A percentile compares a stretch with the other conserved stretches of the same genome.
phyloP scores from a whole-genome alignment of 176 grass and related monocot species.

The Oryza meridionalis region DNA sequence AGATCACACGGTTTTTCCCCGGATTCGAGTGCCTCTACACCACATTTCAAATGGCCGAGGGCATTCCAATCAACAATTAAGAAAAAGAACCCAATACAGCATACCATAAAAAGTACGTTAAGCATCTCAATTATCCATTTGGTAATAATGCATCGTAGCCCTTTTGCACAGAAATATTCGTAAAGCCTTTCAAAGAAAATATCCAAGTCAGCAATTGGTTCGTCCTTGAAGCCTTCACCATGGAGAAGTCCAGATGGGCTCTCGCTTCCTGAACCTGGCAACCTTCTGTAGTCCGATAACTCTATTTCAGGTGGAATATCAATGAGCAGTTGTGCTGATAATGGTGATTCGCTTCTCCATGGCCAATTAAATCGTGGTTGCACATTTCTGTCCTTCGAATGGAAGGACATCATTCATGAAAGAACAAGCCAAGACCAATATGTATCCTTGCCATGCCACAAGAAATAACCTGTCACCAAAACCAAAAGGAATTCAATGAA shows the following conservation, averaged over 20 bases:
- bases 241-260: conserved; percentile 83
- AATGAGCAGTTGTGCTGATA: conserved; percentile 60
- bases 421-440: conserved; percentile 21
- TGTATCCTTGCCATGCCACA: conserved; percentile 61
- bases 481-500: conserved; percentile 16
- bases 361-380: conserved; percentile 63
- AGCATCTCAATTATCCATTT: conserved; percentile 94
- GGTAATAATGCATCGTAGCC: conserved; percentile 81
- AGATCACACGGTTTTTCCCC: conserved; percentile 91
- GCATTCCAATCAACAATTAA: conserved; percentile 92
- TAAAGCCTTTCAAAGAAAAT: conserved; percentile 94
- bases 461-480: conserved; percentile 22
- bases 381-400: conserved; percentile 43
- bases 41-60: conserved; percentile 71
- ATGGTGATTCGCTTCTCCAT: conserved; percentile 60
- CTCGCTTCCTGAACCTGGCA: conserved; percentile 64
- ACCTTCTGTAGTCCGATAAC: conserved; percentile 70
- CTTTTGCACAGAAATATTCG: conserved; percentile 89
- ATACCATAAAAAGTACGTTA: conserved; percentile 88
- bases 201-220: conserved; percentile 83
- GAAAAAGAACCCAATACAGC: conserved; percentile 94
- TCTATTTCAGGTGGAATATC: conserved; percentile 80
- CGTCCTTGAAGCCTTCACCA: conserved; percentile 60
- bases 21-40: conserved; percentile 87
- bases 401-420: conserved; percentile 68